A percentile compares a stretch with the other conserved stretches of the same genome.
These are phyloP conservation scores for Schizosaccharomyces cryophilus DNA, from an alignment of 805 yeast genomes.

Conservation along the genomic window DNA sequence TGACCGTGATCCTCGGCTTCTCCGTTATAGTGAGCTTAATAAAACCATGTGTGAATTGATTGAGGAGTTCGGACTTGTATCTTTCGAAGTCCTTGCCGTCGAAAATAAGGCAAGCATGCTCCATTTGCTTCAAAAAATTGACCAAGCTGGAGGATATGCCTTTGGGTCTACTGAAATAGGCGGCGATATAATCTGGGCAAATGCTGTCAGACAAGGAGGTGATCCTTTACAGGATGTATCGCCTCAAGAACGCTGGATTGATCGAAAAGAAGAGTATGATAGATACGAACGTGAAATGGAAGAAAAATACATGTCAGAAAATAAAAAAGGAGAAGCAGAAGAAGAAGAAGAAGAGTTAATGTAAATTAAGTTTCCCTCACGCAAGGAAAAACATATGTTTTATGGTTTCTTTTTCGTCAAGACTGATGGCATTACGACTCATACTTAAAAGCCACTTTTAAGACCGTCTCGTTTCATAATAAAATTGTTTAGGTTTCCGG, in stretches of 20 bases:
- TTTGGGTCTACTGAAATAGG: slow-evolving; percentile 86
- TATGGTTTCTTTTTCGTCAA: too few species aligned
- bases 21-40: slow-evolving; percentile 41
- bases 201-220: slow-evolving; percentile 66
- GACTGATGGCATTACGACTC: too few species aligned
- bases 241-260: slow-evolving; percentile 93
- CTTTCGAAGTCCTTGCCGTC: slow-evolving; percentile 69
- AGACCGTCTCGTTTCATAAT: too few species aligned
- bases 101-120: slow-evolving; percentile 90
- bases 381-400: too few species aligned
- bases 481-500: too few species aligned
- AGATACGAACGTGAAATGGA: slow-evolving; percentile 20
- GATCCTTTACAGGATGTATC: slow-evolving; percentile 18
- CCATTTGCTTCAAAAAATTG: slow-evolving; percentile 46
- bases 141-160: slow-evolving; percentile 79
- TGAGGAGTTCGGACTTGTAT: slow-evolving; percentile 65
- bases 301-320: not conserved
- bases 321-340: not conserved
- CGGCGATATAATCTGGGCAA: slow-evolving; percentile 97
- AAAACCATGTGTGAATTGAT: slow-evolving; percentile 59
- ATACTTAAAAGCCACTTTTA: too few species aligned
- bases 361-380: not conserved
- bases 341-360: not conserved
- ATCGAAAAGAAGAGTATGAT: slow-evolving; percentile 56
- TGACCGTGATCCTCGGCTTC: slow-evolving; percentile 42